Percentiles rank a stretch among this genome's conserved stretches.
Evolutionary conservation across 805 yeast species (phyloP).

Genomic region (Jamesozyma gamospora): DNA sequence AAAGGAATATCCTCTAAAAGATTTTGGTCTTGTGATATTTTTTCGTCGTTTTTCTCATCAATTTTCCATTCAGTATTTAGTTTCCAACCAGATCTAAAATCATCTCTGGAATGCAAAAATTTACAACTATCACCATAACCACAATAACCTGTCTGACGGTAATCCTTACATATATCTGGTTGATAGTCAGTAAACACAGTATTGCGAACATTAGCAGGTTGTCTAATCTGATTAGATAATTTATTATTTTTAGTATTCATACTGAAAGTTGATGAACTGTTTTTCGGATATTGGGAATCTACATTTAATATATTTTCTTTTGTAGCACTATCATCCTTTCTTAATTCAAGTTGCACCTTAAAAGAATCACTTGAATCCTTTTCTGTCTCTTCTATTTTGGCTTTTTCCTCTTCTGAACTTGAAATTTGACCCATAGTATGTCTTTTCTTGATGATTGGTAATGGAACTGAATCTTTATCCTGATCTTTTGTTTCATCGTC

Average conservation of each 20-base stretch:
- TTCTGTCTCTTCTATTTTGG: neutral
- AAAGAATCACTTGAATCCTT: neutral
- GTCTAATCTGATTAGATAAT: conserved; percentile 8
- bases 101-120: conserved; percentile 84
- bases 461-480: neutral
- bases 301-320: conserved; percentile 10
- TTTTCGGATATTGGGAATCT: conserved; percentile 3
- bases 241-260: neutral
- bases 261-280: neutral
- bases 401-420: neutral
- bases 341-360: neutral
- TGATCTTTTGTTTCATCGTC: neutral
- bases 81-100: conserved; percentile 61
- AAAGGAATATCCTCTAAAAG: conserved; percentile 36
- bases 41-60: conserved; percentile 14
- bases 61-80: conserved; percentile 63
- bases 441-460: neutral
- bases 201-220: conserved; percentile 42
- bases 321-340: conserved; percentile 7
- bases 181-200: conserved; percentile 77
- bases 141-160: conserved; percentile 82
- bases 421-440: neutral
- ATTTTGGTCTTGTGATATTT: conserved; percentile 11
- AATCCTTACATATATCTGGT: conserved; percentile 92
- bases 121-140: conserved; percentile 97